These are phyloP conservation scores for Epichloe sp. DNA, from an alignment of 2,329 filamentous ascomycete genomes.

Conservation along the genomic window DNA sequence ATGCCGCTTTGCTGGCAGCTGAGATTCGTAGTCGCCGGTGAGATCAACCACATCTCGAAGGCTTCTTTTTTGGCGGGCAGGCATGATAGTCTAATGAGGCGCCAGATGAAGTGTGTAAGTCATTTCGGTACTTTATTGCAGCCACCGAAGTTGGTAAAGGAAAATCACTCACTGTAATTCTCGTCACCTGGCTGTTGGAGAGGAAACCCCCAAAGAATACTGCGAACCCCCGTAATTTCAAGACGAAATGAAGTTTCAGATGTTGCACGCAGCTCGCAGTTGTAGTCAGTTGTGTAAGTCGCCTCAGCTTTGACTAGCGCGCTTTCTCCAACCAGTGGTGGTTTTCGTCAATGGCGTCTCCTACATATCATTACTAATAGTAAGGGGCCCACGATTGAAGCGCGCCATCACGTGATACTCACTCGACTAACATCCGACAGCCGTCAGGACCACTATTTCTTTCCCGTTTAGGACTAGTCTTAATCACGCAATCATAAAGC, in stretches of 20 bases:
- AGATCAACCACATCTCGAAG: conserved; percentile 26
- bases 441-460: conserved; percentile 1
- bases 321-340: not conserved
- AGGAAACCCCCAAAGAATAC: not conserved
- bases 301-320: not conserved
- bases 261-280: not conserved
- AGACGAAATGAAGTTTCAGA: not conserved
- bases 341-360: not conserved
- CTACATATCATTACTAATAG: no score
- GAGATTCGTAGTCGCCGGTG: conserved; percentile 21
- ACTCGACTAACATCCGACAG: not conserved
- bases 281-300: not conserved
- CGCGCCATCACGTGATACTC: conserved; percentile 2
- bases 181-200: no score
- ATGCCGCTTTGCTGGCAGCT: conserved; percentile 14
- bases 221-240: no score
- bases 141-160: not conserved
- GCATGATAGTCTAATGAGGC: conserved; percentile 3
- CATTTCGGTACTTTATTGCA: not conserved
- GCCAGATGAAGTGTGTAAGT: not conserved
- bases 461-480: conserved; percentile 13
- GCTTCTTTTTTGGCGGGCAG: conserved; percentile 22
- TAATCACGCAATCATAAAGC: conserved; percentile 21
- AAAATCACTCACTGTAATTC: not conserved
- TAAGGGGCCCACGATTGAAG: not conserved